Evolutionary conservation across 2,329 filamentous ascomycete species (phyloP).

Genomic region (Paradendryphiella salina): DNA sequence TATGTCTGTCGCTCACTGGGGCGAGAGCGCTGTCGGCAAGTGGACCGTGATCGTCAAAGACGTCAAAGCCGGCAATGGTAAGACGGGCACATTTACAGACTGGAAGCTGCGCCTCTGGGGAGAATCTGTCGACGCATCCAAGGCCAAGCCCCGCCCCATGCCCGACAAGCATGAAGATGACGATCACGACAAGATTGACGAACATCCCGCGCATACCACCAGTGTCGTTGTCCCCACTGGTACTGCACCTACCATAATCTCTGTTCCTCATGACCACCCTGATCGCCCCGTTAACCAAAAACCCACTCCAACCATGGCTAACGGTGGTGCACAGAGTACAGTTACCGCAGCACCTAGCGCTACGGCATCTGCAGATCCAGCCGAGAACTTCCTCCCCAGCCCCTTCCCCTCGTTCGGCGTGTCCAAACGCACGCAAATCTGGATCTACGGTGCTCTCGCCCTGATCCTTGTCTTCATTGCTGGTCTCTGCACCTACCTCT

Average conservation of each 20-base stretch:
- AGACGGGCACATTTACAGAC: constrained; percentile 79
- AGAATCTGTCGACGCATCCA: constrained; percentile 75
- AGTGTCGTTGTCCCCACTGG: constrained; percentile 51
- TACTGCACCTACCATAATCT: constrained; percentile 50
- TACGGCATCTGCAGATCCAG: constrained; percentile 28
- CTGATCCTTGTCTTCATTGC: constrained; percentile 83
- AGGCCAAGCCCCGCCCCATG: constrained; percentile 75
- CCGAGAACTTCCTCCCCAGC: constrained; percentile 70
- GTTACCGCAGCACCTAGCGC: constrained; percentile 19
- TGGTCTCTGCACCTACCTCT: constrained; percentile 80
- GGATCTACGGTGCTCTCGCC: constrained; percentile 88
- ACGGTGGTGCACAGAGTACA: constrained; percentile 24
- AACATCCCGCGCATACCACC: constrained; percentile 64
- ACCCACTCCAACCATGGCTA: constrained; percentile 45
- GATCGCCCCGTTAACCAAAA: constrained; percentile 64
- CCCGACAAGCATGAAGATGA: constrained; percentile 82
- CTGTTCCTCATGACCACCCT: constrained; percentile 53
- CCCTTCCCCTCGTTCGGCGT: constrained; percentile 90
- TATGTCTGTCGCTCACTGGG: constrained; percentile 98
- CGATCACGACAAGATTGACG: constrained; percentile 68
- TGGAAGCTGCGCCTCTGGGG: constrained; percentile 97
- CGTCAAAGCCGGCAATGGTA: constrained; percentile 69
- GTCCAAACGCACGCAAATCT: constrained; percentile 82
- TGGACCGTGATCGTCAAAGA: constrained; percentile 94
- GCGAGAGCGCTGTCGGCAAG: constrained; percentile 80